phyloP scores from a whole-genome alignment of 1,284 basidiomycete species.

The Leccinum variabile region DNA sequence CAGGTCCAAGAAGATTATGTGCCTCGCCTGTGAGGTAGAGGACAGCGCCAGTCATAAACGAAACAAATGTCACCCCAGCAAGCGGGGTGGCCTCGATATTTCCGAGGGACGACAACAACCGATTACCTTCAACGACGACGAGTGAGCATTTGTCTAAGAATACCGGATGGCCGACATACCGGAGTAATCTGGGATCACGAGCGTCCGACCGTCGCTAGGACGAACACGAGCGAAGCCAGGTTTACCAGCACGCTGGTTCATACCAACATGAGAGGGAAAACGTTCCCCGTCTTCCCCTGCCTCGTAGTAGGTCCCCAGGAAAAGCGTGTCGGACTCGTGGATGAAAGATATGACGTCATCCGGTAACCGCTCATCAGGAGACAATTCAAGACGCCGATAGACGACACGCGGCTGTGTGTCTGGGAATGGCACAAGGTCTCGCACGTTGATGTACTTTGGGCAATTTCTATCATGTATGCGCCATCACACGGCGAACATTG shows the following conservation, averaged over 20 bases:
- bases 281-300: conserved; percentile 38
- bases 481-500: not conserved
- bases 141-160: not conserved
- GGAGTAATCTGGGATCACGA: conserved; percentile 62
- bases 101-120: conserved; percentile 60
- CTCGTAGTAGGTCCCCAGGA: conserved; percentile 53
- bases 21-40: conserved; percentile 64
- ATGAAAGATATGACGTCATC: conserved; percentile 50
- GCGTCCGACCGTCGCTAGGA: conserved; percentile 52
- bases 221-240: conserved; percentile 60
- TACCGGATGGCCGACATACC: conserved; percentile 38
- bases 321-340: conserved; percentile 50
- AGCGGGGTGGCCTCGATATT: conserved; percentile 59
- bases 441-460: conserved; percentile 64
- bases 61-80: conserved; percentile 56
- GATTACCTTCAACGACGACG: conserved; percentile 45
- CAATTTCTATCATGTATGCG: conserved; percentile 48
- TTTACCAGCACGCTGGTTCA: conserved; percentile 62
- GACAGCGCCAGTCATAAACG: conserved; percentile 54
- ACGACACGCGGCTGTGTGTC: conserved; percentile 41
- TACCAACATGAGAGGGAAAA: conserved; percentile 59
- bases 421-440: conserved; percentile 45
- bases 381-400: conserved; percentile 37
- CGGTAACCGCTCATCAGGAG: conserved; percentile 45
- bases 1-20: conserved; percentile 46